phyloP scores from a whole-genome alignment of 768 basidiomycete genomes.

The Hirschioporus abietinus region DNA sequence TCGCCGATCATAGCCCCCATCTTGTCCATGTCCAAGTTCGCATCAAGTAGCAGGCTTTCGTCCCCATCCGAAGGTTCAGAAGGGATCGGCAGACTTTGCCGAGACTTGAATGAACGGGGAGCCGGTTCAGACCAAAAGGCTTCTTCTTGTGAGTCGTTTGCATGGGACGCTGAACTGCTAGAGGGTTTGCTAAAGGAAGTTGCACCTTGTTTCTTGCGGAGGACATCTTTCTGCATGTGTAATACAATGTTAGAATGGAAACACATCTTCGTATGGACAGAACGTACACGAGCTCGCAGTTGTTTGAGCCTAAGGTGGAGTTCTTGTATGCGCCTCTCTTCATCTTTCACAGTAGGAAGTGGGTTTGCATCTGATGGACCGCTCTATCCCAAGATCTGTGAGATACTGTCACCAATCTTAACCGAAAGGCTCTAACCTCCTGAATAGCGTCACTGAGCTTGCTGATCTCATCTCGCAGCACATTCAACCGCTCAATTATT shows the following conservation, averaged over 20 bases:
- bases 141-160: background rate
- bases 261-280: background rate
- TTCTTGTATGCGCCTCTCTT: slow-evolving; percentile 38
- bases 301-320: slow-evolving; percentile 38
- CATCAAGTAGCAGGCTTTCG: background rate
- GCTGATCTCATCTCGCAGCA: slow-evolving; percentile 31
- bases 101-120: background rate
- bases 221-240: background rate
- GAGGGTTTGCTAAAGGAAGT: background rate
- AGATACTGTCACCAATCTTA: background rate
- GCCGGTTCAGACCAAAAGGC: background rate
- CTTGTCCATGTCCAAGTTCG: background rate
- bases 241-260: background rate
- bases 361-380: slow-evolving; percentile 21
- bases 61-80: background rate
- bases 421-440: slow-evolving; percentile 29
- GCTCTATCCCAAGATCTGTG: background rate
- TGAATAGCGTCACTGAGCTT: slow-evolving; percentile 30
- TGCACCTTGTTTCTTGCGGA: background rate
- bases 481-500: slow-evolving; percentile 34
- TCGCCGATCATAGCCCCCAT: background rate
- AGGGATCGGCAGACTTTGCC: background rate
- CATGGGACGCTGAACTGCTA: background rate
- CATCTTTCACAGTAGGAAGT: slow-evolving; percentile 28
- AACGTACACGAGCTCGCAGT: slow-evolving; percentile 32